A percentile compares a stretch with the other conserved stretches of the same genome.
phyloP scores from a whole-genome alignment of 1,284 basidiomycete genomes.

The Meripilus lineatus region DNA sequence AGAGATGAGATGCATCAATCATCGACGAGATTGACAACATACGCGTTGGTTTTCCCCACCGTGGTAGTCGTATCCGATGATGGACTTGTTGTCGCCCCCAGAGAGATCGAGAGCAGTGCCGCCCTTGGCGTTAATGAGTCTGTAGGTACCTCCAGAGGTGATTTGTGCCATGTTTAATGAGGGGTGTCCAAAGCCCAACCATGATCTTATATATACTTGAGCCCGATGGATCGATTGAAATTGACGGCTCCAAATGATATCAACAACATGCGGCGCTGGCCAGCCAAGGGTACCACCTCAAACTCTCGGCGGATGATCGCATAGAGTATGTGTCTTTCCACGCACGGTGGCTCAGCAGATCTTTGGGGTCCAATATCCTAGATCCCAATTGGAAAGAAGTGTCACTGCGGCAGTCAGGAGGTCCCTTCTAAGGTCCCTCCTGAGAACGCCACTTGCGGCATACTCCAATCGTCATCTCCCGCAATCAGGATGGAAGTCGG shows the following conservation, averaged over 20 bases:
- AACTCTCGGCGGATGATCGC: no score
- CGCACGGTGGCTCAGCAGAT: no score
- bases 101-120: constrained; percentile 51
- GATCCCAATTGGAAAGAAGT: no score
- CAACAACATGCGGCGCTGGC: background rate
- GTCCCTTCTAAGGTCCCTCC: no score
- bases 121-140: constrained; percentile 43
- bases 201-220: constrained; percentile 1
- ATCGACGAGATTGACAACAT: constrained; percentile 5
- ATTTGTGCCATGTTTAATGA: constrained; percentile 11
- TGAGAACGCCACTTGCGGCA: no score
- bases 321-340: no score
- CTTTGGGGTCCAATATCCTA: no score
- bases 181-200: no score
- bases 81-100: constrained; percentile 39
- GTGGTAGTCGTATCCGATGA: constrained; percentile 44
- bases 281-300: no score
- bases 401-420: no score
- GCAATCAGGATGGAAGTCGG: no score
- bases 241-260: constrained; percentile 1
- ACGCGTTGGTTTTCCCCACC: constrained; percentile 46
- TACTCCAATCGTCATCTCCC: no score
- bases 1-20: background rate
- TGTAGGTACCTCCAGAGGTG: constrained; percentile 30
- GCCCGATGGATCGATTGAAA: background rate